A percentile compares a stretch with the other conserved stretches of the same genome.
Evolutionary conservation across 345 rosid genomes (phyloP).

Genomic region (Draba incana): DNA sequence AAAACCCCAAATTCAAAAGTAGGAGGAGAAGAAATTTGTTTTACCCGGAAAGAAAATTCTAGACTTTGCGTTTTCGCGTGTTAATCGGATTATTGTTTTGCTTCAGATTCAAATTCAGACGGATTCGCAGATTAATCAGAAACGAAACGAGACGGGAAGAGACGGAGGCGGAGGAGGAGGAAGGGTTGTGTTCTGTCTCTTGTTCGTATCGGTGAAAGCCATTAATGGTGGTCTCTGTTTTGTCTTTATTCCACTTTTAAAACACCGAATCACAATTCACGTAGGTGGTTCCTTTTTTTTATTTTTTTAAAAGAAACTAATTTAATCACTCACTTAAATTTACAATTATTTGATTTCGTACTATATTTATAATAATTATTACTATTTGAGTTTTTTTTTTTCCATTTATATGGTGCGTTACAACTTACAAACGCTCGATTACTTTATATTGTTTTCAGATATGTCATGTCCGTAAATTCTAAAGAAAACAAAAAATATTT

Average conservation of each 20-base stretch:
- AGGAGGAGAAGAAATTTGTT: not conserved
- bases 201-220: conserved; percentile 47
- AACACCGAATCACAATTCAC: conserved; percentile 45
- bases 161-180: conserved; percentile 19
- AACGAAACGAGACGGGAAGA: conserved; percentile 31
- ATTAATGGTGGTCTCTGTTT: conserved; percentile 48
- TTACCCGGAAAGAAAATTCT: conserved; percentile 34
- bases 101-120: conserved; percentile 14
- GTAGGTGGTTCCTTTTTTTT: conserved; percentile 31
- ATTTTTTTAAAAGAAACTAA: not conserved
- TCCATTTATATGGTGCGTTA: not conserved
- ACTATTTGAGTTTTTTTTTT: not conserved
- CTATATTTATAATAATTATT: conserved; percentile 23
- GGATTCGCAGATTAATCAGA: not conserved
- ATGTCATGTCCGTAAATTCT: not conserved
- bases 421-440: conserved; percentile 15
- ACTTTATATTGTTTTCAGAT: not conserved
- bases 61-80: conserved; percentile 15
- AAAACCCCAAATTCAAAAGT: conserved; percentile 10
- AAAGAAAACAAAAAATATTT: not conserved
- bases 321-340: conserved; percentile 9
- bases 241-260: conserved; percentile 45
- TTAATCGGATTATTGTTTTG: conserved; percentile 1
- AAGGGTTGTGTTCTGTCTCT: conserved; percentile 40
- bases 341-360: conserved; percentile 32